Base-by-base conservation (phyloP, 768 basidiomycete genomes). In the Dacryopinax spathularia region DNA sequence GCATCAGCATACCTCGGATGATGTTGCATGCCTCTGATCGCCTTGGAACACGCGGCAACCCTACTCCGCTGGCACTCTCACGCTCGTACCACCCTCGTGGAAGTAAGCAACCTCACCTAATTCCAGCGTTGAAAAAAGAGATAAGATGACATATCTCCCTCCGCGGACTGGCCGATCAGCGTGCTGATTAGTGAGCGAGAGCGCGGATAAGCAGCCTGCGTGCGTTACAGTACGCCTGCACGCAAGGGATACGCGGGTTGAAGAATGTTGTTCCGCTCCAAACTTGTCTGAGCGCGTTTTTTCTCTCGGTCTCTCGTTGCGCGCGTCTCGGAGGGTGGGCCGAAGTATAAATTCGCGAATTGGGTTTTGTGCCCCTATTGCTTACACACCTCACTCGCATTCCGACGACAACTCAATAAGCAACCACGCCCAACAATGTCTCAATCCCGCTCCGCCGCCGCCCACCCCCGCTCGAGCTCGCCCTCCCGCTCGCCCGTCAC, bases 101-200 rank as follows among this genome's bases (percentile, higher is more conserved):
- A 22, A 15, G 25, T 20, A 22, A 56, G 48, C 10, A 56, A 31
- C 25, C 25, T 56, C 25, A 29, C 48, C 25, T 29, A 29, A 29
- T 27, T 31, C n/a, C 9, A 27, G 29, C 48, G 18, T 6, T 22
- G 16, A 22, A 41, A 41, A 7, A 6, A 15, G 18, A 7, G 39
- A 41, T 41, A 18, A 41, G 39, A 41, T 41, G 39, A 41, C 39
- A 41, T 41, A 56, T 31, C 48, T 56, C 48, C 29, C 25, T 56
- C 48, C 48, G 48, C 48, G 48, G 48, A 56, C 25, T 56, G 48
- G 48, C n/a, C n/a, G n/a, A n/a, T n/a, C n/a, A n/a, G n/a, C n/a
- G n/a, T 5, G 22, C 10, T 56, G 48, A 56, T 56, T 56, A 56
- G 48, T 56, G 39, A 56, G 10, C 48, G 15, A 20, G 29, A 27